A percentile compares a stretch with the other conserved stretches of the same genome.
These are phyloP conservation scores for Aspergillus sp. DNA, from an alignment of 2,329 filamentous ascomycete genomes.

Conservation along the genomic window DNA sequence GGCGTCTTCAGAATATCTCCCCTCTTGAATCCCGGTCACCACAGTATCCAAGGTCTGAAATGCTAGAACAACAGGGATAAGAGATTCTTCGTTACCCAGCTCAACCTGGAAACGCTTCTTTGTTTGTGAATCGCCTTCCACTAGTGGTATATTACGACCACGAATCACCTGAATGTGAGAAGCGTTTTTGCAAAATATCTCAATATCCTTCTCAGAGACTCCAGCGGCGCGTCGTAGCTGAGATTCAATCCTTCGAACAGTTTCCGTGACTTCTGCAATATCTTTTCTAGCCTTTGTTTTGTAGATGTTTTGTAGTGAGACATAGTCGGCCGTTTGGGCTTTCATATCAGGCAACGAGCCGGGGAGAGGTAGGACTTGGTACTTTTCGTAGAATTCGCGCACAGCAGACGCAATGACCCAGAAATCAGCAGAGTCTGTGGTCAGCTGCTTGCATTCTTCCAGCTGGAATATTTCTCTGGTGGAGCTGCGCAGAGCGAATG, in stretches of 20 bases:
- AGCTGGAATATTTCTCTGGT: slow-evolving; percentile 79
- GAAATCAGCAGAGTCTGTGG: slow-evolving; percentile 62
- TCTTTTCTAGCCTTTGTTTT: slow-evolving; percentile 83
- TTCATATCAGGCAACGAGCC: slow-evolving; percentile 97
- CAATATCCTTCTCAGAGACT: slow-evolving; percentile 72
- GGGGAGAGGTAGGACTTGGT: slow-evolving; percentile 75
- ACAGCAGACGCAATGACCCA: slow-evolving; percentile 87
- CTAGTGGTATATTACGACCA: slow-evolving; percentile 57
- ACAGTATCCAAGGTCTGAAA: slow-evolving; percentile 50
- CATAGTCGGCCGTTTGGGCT: slow-evolving; percentile 84
- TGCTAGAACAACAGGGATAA: slow-evolving; percentile 69
- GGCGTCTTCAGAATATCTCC: slow-evolving; percentile 17
- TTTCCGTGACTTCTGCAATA: slow-evolving; percentile 68
- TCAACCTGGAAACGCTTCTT: slow-evolving; percentile 43
- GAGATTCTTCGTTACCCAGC: slow-evolving; percentile 53
- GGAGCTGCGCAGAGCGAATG: slow-evolving; percentile 65
- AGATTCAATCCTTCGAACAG: slow-evolving; percentile 58
- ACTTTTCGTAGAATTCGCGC: slow-evolving; percentile 70
- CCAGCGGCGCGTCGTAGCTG: slow-evolving; percentile 44
- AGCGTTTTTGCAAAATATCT: slow-evolving; percentile 93
- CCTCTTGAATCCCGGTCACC: slow-evolving; percentile 56
- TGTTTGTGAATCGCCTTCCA: slow-evolving; percentile 37
- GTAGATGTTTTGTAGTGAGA: slow-evolving; percentile 88
- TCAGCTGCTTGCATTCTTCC: slow-evolving; percentile 54
- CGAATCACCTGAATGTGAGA: slow-evolving; percentile 88